phyloP scores from a whole-genome alignment of 352 stramenopile genomes.

The Phytophthora vignae region DNA sequence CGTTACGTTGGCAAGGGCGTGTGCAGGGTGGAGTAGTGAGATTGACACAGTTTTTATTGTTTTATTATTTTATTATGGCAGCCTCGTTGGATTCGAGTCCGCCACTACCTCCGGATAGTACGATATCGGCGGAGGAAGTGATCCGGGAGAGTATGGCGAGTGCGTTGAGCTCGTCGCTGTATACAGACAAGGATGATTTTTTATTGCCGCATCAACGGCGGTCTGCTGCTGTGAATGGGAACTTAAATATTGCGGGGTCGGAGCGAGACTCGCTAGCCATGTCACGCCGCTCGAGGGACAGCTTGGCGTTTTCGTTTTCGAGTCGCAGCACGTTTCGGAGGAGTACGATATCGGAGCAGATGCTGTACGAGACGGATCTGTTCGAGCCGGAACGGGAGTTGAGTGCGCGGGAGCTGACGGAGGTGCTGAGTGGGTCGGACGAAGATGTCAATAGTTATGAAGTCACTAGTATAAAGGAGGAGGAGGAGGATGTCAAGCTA shows the following conservation, averaged over 20 bases:
- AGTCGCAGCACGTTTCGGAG: conserved; percentile 82
- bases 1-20: neutral
- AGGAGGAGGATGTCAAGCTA: conserved; percentile 84
- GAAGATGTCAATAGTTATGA: conserved; percentile 73
- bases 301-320: conserved; percentile 74
- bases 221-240: conserved; percentile 32
- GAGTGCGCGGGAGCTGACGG: conserved; percentile 73
- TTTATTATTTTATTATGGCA: conserved; percentile 23
- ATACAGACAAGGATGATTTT: conserved; percentile 81
- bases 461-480: conserved; percentile 88
- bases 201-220: conserved; percentile 46
- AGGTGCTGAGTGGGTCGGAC: conserved; percentile 74
- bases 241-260: conserved; percentile 13
- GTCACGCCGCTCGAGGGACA: conserved; percentile 49
- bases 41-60: conserved; percentile 20
- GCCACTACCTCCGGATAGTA: conserved; percentile 80
- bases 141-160: conserved; percentile 88
- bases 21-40: neutral
- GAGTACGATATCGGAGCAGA: conserved; percentile 86
- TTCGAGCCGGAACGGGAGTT: conserved; percentile 86
- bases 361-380: conserved; percentile 84
- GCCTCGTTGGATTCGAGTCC: conserved; percentile 69
- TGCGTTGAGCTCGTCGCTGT: conserved; percentile 71
- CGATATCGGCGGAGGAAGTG: conserved; percentile 87
- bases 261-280: conserved; percentile 52